Evolutionary conservation across 805 yeast species (phyloP).

Genomic region (Torulaspora franciscae): DNA sequence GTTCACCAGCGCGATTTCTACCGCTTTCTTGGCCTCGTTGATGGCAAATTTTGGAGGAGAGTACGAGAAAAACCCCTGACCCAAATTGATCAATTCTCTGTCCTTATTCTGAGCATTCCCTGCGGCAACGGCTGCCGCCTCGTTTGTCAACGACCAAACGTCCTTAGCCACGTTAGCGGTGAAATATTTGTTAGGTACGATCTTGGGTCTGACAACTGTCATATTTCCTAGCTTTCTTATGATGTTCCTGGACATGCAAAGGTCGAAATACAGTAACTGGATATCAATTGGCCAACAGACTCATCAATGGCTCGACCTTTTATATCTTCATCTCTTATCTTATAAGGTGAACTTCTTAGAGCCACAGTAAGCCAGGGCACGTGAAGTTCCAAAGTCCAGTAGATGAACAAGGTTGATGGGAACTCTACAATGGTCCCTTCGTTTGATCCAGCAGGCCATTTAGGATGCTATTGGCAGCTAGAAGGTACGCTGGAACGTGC

Average conservation of each 20-base stretch:
- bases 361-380: background rate
- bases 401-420: background rate
- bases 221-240: constrained; percentile 5
- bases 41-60: constrained; percentile 93
- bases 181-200: constrained; percentile 46
- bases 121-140: constrained; percentile 84
- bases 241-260: constrained; percentile 2
- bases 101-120: constrained; percentile 47
- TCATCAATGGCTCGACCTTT: background rate
- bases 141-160: constrained; percentile 93
- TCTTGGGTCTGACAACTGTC: constrained; percentile 14
- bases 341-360: background rate
- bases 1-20: constrained; percentile 68
- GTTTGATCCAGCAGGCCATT: background rate
- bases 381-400: background rate
- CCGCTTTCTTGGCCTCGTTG: constrained; percentile 71
- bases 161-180: constrained; percentile 66
- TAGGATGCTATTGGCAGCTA: constrained; percentile 1
- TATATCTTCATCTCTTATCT: background rate
- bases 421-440: background rate
- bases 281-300: background rate
- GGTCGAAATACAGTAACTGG: background rate
- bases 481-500: background rate
- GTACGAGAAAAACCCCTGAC: constrained; percentile 96
- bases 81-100: constrained; percentile 79